These are phyloP conservation scores for Neopestalotiopsis sp. DNA, from an alignment of 2,329 filamentous ascomycete species.

Conservation along the genomic window DNA sequence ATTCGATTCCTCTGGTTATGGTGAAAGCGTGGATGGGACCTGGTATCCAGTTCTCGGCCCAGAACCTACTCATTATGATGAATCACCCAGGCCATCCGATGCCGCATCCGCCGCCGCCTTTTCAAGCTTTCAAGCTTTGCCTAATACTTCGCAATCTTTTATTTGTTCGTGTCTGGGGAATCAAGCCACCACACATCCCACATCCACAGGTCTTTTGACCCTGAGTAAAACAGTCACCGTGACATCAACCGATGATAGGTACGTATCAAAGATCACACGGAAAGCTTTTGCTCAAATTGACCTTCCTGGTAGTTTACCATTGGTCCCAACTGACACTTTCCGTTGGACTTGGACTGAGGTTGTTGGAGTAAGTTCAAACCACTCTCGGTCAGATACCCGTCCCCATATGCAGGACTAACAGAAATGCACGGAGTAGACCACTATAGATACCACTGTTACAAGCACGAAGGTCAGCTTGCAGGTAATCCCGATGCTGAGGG, in stretches of 20 bases:
- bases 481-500: not conserved
- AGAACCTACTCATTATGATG: not conserved
- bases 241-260: slow-evolving; percentile 3
- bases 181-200: not conserved
- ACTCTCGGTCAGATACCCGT: not conserved
- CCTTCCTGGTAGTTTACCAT: not conserved
- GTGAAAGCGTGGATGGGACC: slow-evolving; percentile 2
- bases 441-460: not conserved
- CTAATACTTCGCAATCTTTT: not conserved
- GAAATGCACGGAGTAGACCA: not conserved
- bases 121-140: not conserved
- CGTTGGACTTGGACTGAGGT: not conserved
- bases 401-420: not conserved
- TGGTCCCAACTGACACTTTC: not conserved
- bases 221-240: not conserved
- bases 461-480: not conserved
- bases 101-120: not conserved
- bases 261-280: not conserved
- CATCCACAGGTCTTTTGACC: not conserved
- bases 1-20: not conserved
- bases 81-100: not conserved
- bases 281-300: not conserved
- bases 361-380: not conserved
- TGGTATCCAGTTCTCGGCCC: not conserved
- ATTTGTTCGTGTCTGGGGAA: slow-evolving; percentile 5